Conservation (phyloP, 1,284 basidiomycete genomes). For the Tylopilus sp. region DNA sequence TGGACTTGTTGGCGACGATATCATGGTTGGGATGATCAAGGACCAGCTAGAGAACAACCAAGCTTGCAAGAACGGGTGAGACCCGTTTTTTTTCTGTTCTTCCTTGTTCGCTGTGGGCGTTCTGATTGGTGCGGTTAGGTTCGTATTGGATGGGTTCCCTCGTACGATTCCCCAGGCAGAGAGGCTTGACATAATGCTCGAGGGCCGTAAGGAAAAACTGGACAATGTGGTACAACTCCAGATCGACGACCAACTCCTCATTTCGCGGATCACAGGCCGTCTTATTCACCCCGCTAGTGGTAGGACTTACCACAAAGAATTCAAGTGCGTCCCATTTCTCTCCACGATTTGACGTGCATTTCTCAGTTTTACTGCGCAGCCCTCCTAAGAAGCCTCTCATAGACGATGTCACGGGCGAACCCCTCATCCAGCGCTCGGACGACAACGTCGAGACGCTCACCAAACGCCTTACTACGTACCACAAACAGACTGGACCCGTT, state of each 20-base stretch:
- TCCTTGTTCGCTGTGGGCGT: neutral
- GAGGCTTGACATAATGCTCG: conserved; percentile 93
- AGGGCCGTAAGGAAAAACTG: conserved; percentile 77
- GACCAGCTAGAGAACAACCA: conserved; percentile 93
- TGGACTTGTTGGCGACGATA: conserved; percentile 92
- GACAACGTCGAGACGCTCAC: conserved; percentile 92
- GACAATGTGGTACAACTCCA: conserved; percentile 90
- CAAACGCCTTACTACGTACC: conserved; percentile 86
- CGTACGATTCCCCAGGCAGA: conserved; percentile 97
- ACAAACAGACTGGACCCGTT: conserved; percentile 91
- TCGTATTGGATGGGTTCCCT: conserved; percentile 98
- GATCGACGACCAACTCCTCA: conserved; percentile 93
- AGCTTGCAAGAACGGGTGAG: conserved; percentile 90
- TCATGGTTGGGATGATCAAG: conserved; percentile 98
- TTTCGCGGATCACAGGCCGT: conserved; percentile 95
- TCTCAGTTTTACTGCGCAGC: conserved; percentile 40
- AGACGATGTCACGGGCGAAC: conserved; percentile 95
- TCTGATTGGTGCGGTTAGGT: conserved; percentile 48
- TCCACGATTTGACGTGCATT: neutral
- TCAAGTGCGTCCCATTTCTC: conserved; percentile 63
- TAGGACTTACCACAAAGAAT: conserved; percentile 92
- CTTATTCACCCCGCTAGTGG: conserved; percentile 90
- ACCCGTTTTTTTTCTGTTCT: neutral
- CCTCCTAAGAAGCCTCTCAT: conserved; percentile 94
- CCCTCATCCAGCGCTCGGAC: conserved; percentile 88